Evolutionary conservation across 108 stramenopile genomes (phyloP), one percentile per base, ranked within the genome.

Genomic region (Epithemia pelagica): DNA sequence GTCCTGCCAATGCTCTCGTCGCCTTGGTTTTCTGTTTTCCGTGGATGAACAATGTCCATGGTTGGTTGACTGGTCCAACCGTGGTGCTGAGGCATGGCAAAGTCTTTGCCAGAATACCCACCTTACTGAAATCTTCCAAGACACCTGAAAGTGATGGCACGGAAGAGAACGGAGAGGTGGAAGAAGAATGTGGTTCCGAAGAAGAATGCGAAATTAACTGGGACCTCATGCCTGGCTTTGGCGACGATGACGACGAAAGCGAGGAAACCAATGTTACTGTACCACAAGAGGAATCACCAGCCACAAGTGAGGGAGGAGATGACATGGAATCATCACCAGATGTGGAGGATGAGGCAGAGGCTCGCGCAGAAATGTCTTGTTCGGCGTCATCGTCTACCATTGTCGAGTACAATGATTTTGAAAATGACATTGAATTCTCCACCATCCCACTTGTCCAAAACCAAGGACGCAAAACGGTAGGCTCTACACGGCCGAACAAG

Each of bases 191-290:
- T 58, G 18, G 18, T 5, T 23, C 22, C 7, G 56, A 58, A 58
- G 56, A 58, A 58, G 56, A 23, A 27, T 58, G 56, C 21, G 56
- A 58, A 58, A 58, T 58, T 27, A 27, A 58, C 21, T 58, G 56
- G 56, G 22, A 23, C 8, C 56, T 58, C 56, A 58, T 58, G 56
- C 56, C 56, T 23, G 56, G 56, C 22, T 58, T 23, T 23, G 56
- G 26, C 21, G 56, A 58, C 56, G 26, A 58, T 8, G 26, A 27
- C 7, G 25, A 26, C 21, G 56, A 7, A 7, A 58, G 25, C 8
- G 56, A 5, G 10, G 21, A 58, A 7, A 58, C 5, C 7, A 21
- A 58, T 19, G 25, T 58, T 7, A n/a, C 18, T 7, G 56, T 27
- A 19, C 26, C 56, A 26, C 18, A 23, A 7, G 56, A 58, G 56